These are phyloP conservation scores for Tulasnella calospora DNA, from an alignment of 768 basidiomycete species.

Conservation along the genomic window DNA sequence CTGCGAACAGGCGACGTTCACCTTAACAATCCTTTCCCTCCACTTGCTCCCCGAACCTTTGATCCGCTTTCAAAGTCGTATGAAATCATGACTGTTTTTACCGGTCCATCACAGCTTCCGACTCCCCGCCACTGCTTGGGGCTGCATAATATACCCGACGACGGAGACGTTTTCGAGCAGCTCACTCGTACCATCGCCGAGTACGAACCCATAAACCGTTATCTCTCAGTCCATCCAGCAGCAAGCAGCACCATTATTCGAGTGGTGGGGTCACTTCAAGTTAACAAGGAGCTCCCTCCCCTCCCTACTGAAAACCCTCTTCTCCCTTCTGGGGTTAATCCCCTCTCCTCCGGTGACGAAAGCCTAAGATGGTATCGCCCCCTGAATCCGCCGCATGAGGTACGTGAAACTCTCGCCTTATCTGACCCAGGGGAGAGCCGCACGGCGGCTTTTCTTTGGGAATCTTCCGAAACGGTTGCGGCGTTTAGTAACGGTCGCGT, in stretches of 20 bases:
- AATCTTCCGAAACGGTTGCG: no score
- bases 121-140: no score
- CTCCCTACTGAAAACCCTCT: not conserved
- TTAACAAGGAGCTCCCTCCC: not conserved
- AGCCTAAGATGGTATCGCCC: no score
- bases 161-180: conserved; percentile 3
- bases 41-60: no score
- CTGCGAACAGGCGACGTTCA: no score
- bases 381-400: not conserved
- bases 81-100: no score
- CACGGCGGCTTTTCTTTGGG: no score
- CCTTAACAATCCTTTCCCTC: no score
- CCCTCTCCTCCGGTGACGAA: not conserved
- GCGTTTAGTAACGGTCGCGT: not conserved
- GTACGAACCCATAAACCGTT: not conserved
- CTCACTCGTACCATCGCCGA: not conserved
- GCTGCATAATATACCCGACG: not conserved
- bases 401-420: not conserved
- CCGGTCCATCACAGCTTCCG: no score
- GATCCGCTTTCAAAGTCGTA: no score
- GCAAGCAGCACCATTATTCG: not conserved
- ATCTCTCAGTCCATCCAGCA: not conserved
- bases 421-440: no score
- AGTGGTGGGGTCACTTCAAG: not conserved
- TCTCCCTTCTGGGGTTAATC: not conserved